Conservation (phyloP, 768 basidiomycete genomes). For the Mrakia hoshinonis region DNA sequence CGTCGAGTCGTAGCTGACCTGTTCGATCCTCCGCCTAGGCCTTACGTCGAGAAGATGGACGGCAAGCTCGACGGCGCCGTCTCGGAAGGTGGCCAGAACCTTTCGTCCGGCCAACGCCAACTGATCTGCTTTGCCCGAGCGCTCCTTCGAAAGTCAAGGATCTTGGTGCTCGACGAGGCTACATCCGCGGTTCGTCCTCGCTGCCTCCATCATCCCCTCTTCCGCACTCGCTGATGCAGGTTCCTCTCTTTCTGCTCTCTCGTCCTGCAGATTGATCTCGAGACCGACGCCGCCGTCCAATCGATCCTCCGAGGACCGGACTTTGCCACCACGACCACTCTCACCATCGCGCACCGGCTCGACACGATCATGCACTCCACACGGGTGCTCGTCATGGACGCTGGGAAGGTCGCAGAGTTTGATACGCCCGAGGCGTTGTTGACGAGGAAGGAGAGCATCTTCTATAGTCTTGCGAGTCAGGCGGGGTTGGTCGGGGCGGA, state of each 20-base stretch:
- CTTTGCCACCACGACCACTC: conserved; percentile 68
- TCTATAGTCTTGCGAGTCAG: conserved; percentile 32
- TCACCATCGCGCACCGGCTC: conserved; percentile 62
- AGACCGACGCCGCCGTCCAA: conserved; percentile 62
- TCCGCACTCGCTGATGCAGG: neutral
- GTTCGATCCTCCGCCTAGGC: conserved; percentile 28
- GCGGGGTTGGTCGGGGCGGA: conserved; percentile 23
- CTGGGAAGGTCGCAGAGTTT: conserved; percentile 73
- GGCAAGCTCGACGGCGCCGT: conserved; percentile 65
- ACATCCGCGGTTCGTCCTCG: conserved; percentile 24
- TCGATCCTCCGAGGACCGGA: conserved; percentile 72
- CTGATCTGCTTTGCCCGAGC: conserved; percentile 83
- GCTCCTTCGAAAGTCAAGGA: conserved; percentile 61
- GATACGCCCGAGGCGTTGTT: conserved; percentile 62
- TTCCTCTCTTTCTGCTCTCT: neutral
- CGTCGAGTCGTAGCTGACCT: neutral
- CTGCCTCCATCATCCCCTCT: neutral
- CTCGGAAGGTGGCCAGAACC: conserved; percentile 67
- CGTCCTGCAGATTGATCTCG: conserved; percentile 77
- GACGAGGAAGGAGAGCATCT: conserved; percentile 43
- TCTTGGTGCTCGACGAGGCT: conserved; percentile 91
- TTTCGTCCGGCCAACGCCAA: conserved; percentile 79
- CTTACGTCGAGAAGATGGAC: conserved; percentile 40
- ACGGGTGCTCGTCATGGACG: conserved; percentile 69
- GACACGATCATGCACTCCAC: conserved; percentile 66